Evolutionary conservation across 2,329 filamentous ascomycete species (phyloP), one percentile per base, ranked within the genome.

Genomic region (Penicillium capsulatum): DNA sequence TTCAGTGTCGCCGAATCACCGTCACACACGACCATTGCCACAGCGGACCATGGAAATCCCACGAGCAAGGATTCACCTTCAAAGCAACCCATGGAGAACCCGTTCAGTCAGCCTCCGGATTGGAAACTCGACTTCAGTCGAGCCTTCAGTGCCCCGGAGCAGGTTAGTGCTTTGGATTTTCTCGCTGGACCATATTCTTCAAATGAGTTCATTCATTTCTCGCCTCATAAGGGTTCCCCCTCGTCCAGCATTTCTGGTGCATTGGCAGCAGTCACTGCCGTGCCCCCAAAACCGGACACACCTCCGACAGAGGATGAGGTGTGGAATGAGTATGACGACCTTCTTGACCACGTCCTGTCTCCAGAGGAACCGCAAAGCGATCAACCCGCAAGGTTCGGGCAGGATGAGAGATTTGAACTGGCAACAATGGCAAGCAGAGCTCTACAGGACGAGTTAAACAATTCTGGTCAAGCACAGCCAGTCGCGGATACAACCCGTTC

Each of bases 241-340:
- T 78, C 73, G 13, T 83, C 85, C 1, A 86, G 71, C 50, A 77
- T 79, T 53, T 87, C 84, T 2, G 66, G 60, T 11, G 80, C 76
- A 39, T 80, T 76, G 47, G 73, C 74, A 9, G 76, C 76, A 4
- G 79, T 81, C 3, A 85, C 81, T 11, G 82, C 85, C 5, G 67
- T 87, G 2, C 70, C 85, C 15, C 84, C 84, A 0, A 68, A 71
- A 3, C 72, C 78, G 1, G 72, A 71, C 31, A 79, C 80, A 3
- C 81, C 79, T 0, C 74, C 83, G 3, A 79, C 71, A 1, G 86
- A 94, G 50, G 91, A 96, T 54, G 91, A 96, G 58, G 77, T 95
- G 2, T 97, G 91, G 91, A 83, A 90, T 36, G 91, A 94, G 64
- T 96, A 94, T 58, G 83, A 97, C 50, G 91, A 96, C 54, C 70